phyloP scores from a whole-genome alignment of 2,329 filamentous ascomycete genomes.

The Exophiala sp. region DNA sequence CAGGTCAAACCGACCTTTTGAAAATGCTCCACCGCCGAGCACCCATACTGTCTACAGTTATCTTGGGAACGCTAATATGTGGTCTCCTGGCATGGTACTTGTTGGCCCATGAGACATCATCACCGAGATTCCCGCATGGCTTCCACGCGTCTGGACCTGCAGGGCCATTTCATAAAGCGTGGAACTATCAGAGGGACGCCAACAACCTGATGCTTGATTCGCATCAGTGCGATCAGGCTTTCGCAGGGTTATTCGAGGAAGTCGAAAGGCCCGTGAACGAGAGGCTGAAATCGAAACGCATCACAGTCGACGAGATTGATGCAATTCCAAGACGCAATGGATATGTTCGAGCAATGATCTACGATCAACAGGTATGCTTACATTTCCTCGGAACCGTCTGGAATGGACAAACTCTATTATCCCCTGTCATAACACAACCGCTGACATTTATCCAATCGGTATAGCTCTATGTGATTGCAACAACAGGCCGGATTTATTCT shows the following conservation, averaged over 20 bases:
- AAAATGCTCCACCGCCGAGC: conserved; percentile 12
- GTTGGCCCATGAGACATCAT: conserved; percentile 1
- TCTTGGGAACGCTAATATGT: background rate
- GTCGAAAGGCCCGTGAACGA: conserved; percentile 25
- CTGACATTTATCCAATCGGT: too few species aligned
- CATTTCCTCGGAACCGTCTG: background rate
- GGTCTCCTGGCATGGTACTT: conserved; percentile 8
- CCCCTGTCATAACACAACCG: too few species aligned
- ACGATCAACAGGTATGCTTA: conserved; percentile 30
- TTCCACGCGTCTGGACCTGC: background rate
- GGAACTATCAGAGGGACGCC: conserved; percentile 26
- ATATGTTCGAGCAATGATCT: conserved; percentile 36
- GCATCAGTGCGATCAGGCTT: conserved; percentile 29
- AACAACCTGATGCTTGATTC: conserved; percentile 27
- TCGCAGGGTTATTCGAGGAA: conserved; percentile 30
- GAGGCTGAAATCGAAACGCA: conserved; percentile 16
- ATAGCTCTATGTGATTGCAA: conserved; percentile 35
- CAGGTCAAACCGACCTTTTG: too few species aligned
- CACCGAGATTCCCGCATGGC: background rate
- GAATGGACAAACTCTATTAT: background rate
- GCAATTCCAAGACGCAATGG: conserved; percentile 26
- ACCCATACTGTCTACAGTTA: conserved; percentile 2
- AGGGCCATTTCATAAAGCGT: conserved; percentile 14
- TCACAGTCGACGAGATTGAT: conserved; percentile 27
- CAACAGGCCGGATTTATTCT: conserved; percentile 31